These are phyloP conservation scores for Fusarium irregulare DNA, from an alignment of 2,329 filamentous ascomycete genomes.

Conservation along the genomic window DNA sequence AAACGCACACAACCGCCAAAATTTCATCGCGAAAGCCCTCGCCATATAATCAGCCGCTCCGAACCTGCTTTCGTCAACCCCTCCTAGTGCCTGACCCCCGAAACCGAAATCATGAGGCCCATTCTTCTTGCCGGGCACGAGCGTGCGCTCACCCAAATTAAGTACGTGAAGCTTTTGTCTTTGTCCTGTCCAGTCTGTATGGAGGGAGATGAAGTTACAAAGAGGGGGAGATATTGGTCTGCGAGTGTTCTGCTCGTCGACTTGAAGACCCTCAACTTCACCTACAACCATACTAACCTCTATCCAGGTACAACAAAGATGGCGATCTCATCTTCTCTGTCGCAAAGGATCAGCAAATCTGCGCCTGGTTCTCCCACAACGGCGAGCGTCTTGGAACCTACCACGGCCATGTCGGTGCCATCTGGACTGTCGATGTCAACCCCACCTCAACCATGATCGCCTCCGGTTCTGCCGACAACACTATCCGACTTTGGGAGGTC, in stretches of 20 bases:
- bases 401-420: slow-evolving; percentile 94
- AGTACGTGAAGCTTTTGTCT: slow-evolving; percentile 61
- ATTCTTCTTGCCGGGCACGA: slow-evolving; percentile 97
- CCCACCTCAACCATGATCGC: slow-evolving; percentile 92
- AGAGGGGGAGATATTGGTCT: slow-evolving; percentile 11
- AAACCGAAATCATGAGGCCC: slow-evolving; percentile 82
- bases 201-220: neutral
- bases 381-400: slow-evolving; percentile 98
- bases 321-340: slow-evolving; percentile 97
- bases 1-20: slow-evolving; percentile 58
- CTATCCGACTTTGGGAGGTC: slow-evolving; percentile 96
- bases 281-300: slow-evolving; percentile 32
- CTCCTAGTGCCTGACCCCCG: slow-evolving; percentile 42
- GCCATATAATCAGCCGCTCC: slow-evolving; percentile 48
- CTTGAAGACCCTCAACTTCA: slow-evolving; percentile 9
- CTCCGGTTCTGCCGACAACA: slow-evolving; percentile 97
- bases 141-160: slow-evolving; percentile 94
- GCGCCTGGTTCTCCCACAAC: slow-evolving; percentile 97
- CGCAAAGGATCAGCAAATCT: slow-evolving; percentile 95
- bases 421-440: slow-evolving; percentile 98
- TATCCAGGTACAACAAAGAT: slow-evolving; percentile 83
- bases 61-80: slow-evolving; percentile 47
- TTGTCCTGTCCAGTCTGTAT: neutral
- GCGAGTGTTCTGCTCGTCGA: slow-evolving; percentile 8
- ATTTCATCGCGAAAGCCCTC: slow-evolving; percentile 54